phyloP scores from a whole-genome alignment of 129 eudicot species.

The Silybum marianum region DNA sequence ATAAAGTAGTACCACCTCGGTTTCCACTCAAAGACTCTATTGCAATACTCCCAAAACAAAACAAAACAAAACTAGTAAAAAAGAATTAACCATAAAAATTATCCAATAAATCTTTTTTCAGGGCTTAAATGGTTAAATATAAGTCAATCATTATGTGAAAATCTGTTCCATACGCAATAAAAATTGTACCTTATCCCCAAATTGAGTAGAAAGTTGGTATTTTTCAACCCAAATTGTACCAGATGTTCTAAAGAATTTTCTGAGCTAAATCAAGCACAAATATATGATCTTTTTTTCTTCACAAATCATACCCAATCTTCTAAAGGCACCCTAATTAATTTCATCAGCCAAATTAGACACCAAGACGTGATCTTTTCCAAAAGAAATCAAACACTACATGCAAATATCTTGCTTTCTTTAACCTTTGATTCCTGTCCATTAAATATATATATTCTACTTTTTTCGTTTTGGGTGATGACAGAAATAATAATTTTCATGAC shows the following conservation, averaged over 20 bases:
- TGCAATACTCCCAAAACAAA: constrained; percentile 23
- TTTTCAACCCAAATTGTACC: constrained; percentile 14
- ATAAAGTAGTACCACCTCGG: constrained; percentile 45
- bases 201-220: neutral
- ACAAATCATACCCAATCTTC: constrained; percentile 8
- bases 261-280: constrained; percentile 19
- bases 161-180: constrained; percentile 16
- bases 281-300: constrained; percentile 16
- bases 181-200: constrained; percentile 12
- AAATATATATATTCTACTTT: neutral
- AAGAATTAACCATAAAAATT: constrained; percentile 1
- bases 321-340: constrained; percentile 1
- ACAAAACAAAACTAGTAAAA: neutral
- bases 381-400: constrained; percentile 31
- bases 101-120: constrained; percentile 17
- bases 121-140: constrained; percentile 5
- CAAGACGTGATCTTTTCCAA: constrained; percentile 22
- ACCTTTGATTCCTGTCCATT: constrained; percentile 23
- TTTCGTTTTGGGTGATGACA: constrained; percentile 20
- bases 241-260: constrained; percentile 8
- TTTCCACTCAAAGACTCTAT: constrained; percentile 29
- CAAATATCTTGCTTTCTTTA: constrained; percentile 35
- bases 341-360: constrained; percentile 29
- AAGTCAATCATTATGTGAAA: constrained; percentile 1
- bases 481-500: neutral